phyloP scores from a whole-genome alignment of 2,329 filamentous ascomycete species.

The Fusarium setosum region DNA sequence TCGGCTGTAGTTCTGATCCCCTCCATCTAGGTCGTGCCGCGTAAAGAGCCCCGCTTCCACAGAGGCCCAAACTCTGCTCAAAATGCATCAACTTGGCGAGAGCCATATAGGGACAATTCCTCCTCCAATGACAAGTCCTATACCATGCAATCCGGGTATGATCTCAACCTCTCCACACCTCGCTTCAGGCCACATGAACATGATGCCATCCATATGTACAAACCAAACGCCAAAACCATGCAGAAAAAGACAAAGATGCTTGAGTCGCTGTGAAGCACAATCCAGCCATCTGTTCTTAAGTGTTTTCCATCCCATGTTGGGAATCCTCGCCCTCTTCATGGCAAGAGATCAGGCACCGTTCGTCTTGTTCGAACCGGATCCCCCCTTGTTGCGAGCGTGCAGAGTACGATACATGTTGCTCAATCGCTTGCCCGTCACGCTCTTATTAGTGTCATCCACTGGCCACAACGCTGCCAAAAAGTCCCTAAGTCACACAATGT shows the following conservation, averaged over 20 bases:
- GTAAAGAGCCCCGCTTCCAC: slow-evolving; percentile 15
- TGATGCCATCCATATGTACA: slow-evolving; percentile 40
- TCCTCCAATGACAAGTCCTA: slow-evolving; percentile 40
- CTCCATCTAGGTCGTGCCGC: slow-evolving; percentile 8
- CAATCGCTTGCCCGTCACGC: slow-evolving; percentile 56
- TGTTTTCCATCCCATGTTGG: slow-evolving; percentile 6
- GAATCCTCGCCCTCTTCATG: background rate
- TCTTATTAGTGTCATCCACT: slow-evolving; percentile 57
- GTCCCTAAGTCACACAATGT: slow-evolving; percentile 48
- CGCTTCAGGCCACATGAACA: slow-evolving; percentile 29
- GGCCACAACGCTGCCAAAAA: slow-evolving; percentile 60
- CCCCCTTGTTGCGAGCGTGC: slow-evolving; percentile 46
- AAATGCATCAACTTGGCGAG: slow-evolving; percentile 30
- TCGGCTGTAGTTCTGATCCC: slow-evolving; percentile 1
- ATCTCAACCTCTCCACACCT: slow-evolving; percentile 37
- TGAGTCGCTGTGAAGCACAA: slow-evolving; percentile 34
- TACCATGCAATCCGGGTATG: slow-evolving; percentile 45
- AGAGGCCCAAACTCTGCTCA: slow-evolving; percentile 19
- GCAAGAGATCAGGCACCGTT: slow-evolving; percentile 46
- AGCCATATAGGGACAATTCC: slow-evolving; percentile 34
- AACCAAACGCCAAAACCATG: slow-evolving; percentile 45
- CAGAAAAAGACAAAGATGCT: slow-evolving; percentile 37
- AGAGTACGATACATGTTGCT: slow-evolving; percentile 59
- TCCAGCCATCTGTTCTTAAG: slow-evolving; percentile 34
- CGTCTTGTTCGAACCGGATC: slow-evolving; percentile 44